Conservation (phyloP, 495 filamentous ascomycete genomes). For the Tetracladium marchalianum region DNA sequence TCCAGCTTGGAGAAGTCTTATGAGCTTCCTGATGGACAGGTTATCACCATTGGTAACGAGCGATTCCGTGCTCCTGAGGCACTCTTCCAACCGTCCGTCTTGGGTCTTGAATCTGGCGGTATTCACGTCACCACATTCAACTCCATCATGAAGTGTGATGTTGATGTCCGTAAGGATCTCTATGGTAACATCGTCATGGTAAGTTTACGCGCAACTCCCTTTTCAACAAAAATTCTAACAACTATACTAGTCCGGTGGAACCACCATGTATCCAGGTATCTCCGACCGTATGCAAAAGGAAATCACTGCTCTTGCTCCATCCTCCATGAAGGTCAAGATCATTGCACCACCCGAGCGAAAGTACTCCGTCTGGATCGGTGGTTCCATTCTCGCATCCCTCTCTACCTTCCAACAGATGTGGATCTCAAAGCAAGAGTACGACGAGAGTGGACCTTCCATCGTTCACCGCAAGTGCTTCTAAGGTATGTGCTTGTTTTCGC, state of each 20-base stretch:
- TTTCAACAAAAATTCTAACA: constrained; percentile 25
- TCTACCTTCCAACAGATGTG: constrained; percentile 99
- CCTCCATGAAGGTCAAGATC: constrained; percentile 99
- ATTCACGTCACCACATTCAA: constrained; percentile 99
- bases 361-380: constrained; percentile 99
- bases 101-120: constrained; percentile 95
- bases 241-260: constrained; percentile 68
- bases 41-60: constrained; percentile 99
- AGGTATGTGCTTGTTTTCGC: constrained; percentile 36
- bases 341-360: constrained; percentile 96
- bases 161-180: constrained; percentile 98
- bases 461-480: constrained; percentile 99
- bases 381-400: constrained; percentile 97
- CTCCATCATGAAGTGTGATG: constrained; percentile 99
- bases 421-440: constrained; percentile 99
- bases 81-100: constrained; percentile 96
- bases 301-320: constrained; percentile 97
- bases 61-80: constrained; percentile 99
- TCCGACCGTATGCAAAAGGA: constrained; percentile 99
- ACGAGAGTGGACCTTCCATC: constrained; percentile 98
- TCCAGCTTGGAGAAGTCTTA: constrained; percentile 99
- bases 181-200: constrained; percentile 99
- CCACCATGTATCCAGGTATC: constrained; percentile 99
- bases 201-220: constrained; percentile 28
- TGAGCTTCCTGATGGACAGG: constrained; percentile 98